Conservation (phyloP, 1,284 basidiomycete genomes). For the Megacollybia platyphylla region DNA sequence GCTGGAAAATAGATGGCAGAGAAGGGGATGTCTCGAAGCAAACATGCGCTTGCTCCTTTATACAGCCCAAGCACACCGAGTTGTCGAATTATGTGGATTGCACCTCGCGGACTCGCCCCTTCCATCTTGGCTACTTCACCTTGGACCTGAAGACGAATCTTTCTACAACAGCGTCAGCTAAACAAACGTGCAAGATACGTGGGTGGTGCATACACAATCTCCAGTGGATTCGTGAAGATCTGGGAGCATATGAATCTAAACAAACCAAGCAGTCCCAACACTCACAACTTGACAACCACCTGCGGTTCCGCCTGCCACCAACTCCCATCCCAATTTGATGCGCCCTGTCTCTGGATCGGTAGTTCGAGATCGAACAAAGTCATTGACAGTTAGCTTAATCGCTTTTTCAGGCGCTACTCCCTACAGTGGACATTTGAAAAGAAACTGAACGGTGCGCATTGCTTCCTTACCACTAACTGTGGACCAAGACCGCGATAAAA, state of each 20-base stretch:
- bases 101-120: constrained; percentile 71
- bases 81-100: constrained; percentile 86
- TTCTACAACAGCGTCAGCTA: constrained; percentile 33
- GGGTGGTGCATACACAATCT: constrained; percentile 61
- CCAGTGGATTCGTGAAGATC: constrained; percentile 93
- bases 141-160: constrained; percentile 94
- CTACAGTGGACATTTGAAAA: constrained; percentile 22
- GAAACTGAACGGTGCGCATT: background rate
- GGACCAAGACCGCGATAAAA: constrained; percentile 96
- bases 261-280: constrained; percentile 12
- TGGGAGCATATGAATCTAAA: constrained; percentile 18
- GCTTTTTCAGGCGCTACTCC: constrained; percentile 98
- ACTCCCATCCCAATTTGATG: constrained; percentile 79
- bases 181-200: constrained; percentile 5
- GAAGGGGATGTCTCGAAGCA: constrained; percentile 92
- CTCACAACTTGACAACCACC: constrained; percentile 96
- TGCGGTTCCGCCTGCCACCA: constrained; percentile 85
- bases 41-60: constrained; percentile 79
- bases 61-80: constrained; percentile 90
- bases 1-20: constrained; percentile 75
- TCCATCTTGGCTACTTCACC: constrained; percentile 87
- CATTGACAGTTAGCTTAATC: constrained; percentile 95
- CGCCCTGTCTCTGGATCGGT: constrained; percentile 93
- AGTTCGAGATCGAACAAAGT: constrained; percentile 72
- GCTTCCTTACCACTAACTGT: constrained; percentile 69